A percentile compares a stretch with the other conserved stretches of the same genome.
phyloP scores from a whole-genome alignment of 2,329 filamentous ascomycete genomes.

The Talaromyces sp. region DNA sequence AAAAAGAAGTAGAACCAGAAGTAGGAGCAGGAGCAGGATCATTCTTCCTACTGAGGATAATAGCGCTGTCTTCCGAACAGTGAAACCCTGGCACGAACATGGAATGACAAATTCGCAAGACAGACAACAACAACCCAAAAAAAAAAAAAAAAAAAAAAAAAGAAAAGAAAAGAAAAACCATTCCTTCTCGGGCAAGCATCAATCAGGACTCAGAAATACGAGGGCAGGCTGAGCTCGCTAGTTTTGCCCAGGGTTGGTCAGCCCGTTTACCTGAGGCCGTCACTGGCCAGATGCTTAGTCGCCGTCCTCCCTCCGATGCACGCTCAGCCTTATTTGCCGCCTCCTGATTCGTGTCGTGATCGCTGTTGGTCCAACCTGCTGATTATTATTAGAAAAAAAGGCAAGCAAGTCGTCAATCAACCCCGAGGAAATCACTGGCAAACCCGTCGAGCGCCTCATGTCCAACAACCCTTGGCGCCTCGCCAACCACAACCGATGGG shows the following conservation, averaged over 20 bases:
- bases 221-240: conserved; percentile 8
- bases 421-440: background rate
- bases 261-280: background rate
- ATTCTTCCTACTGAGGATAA: too few relatives aligned
- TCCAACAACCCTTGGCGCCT: conserved; percentile 21
- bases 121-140: background rate
- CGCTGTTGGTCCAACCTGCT: background rate
- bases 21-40: too few relatives aligned
- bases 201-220: background rate
- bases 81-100: background rate
- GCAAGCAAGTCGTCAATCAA: background rate
- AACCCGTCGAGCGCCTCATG: background rate
- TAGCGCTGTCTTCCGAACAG: background rate
- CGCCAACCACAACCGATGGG: background rate
- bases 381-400: background rate
- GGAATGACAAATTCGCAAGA: background rate
- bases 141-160: background rate
- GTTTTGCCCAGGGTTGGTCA: conserved; percentile 6
- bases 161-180: background rate
- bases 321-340: background rate
- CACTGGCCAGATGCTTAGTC: background rate
- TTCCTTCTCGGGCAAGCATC: background rate
- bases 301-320: background rate
- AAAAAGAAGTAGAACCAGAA: background rate
- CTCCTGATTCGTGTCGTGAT: background rate